These are phyloP conservation scores for maize (Zea mays) DNA, from an alignment of 176 grass and related monocot genomes.

Conservation along the genomic window Zm-B73-REFERENCE-NAM-5.0 NC_050097.1:156120501-156121000, in stretches of 20 bases:
- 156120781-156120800: background rate
- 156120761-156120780: conserved; percentile 5
- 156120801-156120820: background rate
- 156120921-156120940: background rate
- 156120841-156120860: background rate
- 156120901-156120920: background rate
- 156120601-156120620: background rate
- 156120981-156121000: conserved; percentile 8
- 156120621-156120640: background rate
- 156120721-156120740: background rate
- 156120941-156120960: background rate
- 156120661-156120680: conserved; percentile 12
- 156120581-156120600: conserved; percentile 33
- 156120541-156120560: conserved; percentile 25
- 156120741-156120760: background rate
- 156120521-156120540: background rate
- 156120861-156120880: background rate
- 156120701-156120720: background rate
- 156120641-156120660: background rate
- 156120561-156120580: conserved; percentile 33
- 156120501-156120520: background rate
- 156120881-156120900: conserved; percentile 3
- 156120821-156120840: background rate
- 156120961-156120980: background rate
- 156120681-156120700: conserved; percentile 3